These are phyloP conservation scores for Phytophthora foliorum DNA, from an alignment of 352 stramenopile genomes.

Conservation along the genomic window DNA sequence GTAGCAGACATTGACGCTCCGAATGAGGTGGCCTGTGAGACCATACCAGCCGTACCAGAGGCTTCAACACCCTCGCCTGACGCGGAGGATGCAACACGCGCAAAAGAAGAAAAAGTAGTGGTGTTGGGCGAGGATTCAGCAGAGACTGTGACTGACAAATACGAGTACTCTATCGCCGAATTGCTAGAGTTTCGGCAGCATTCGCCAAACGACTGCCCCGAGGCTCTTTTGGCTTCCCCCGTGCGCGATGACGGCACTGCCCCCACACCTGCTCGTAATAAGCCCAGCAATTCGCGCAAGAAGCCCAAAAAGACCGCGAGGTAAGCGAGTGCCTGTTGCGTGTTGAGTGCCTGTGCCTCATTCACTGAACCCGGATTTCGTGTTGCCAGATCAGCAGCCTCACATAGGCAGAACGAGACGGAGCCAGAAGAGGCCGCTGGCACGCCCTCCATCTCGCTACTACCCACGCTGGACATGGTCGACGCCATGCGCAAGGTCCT, in stretches of 20 bases:
- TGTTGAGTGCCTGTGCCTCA: background rate
- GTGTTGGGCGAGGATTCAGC: slow-evolving; percentile 9
- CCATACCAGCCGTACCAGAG: background rate
- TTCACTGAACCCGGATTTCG: slow-evolving; percentile 14
- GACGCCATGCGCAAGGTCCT: slow-evolving; percentile 18
- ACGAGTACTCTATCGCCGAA: slow-evolving; percentile 32
- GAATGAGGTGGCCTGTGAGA: background rate
- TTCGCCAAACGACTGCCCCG: slow-evolving; percentile 32
- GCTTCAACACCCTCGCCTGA: slow-evolving; percentile 1
- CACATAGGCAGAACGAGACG: slow-evolving; percentile 9
- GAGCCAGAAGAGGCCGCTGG: slow-evolving; percentile 8
- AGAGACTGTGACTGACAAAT: slow-evolving; percentile 14
- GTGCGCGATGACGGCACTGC: slow-evolving; percentile 34
- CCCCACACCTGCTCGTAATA: background rate
- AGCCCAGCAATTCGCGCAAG: slow-evolving; percentile 24
- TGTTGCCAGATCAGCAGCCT: slow-evolving; percentile 27
- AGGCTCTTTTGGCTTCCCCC: slow-evolving; percentile 26
- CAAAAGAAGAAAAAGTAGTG: slow-evolving; percentile 21
- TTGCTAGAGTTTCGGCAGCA: slow-evolving; percentile 34
- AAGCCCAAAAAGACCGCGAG: slow-evolving; percentile 32
- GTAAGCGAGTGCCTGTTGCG: slow-evolving; percentile 28
- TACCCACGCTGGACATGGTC: slow-evolving; percentile 39
- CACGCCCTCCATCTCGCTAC: slow-evolving; percentile 1
- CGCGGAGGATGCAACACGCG: background rate
- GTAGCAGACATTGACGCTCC: background rate